Evolutionary conservation across 148 eudicot genomes (phyloP).

Genomic region (Dianthus caryophyllus): DNA sequence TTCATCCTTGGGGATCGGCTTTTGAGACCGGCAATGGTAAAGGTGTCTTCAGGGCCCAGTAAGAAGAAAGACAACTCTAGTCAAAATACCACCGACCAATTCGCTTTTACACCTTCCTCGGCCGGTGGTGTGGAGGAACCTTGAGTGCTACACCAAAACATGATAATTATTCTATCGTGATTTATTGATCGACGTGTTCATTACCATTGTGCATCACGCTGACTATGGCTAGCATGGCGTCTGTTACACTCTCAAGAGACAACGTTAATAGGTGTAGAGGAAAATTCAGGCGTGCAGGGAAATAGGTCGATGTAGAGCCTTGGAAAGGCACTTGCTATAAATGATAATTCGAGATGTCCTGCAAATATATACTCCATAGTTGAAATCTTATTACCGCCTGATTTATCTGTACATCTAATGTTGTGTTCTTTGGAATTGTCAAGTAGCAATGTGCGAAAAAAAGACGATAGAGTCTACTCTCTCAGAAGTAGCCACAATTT

Average conservation of each 20-base stretch:
- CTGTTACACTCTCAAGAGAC: neutral
- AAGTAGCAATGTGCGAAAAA: too few relatives aligned
- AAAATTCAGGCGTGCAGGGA: neutral
- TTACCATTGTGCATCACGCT: neutral
- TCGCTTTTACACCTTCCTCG: constrained; percentile 25
- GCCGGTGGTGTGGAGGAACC: constrained; percentile 39
- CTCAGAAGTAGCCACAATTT: too few relatives aligned
- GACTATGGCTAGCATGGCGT: neutral
- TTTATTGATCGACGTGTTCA: constrained; percentile 9
- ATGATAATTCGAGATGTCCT: too few relatives aligned
- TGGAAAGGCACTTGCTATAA: too few relatives aligned
- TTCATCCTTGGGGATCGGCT: constrained; percentile 72
- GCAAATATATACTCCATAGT: too few relatives aligned
- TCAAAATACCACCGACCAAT: constrained; percentile 27
- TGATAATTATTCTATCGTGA: constrained; percentile 1
- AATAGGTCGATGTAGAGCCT: neutral
- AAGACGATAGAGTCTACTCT: too few relatives aligned
- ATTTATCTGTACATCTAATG: too few relatives aligned
- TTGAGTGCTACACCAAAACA: constrained; percentile 3
- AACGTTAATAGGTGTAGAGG: neutral
- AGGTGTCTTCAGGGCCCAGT: constrained; percentile 80
- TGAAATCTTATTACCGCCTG: too few relatives aligned
- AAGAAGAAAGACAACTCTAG: constrained; percentile 28
- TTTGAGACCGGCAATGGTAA: constrained; percentile 84
- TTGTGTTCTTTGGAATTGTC: too few relatives aligned